These are phyloP conservation scores for Pseudogymnoascus sp. DNA, from an alignment of 2,329 filamentous ascomycete species.

Conservation along the genomic window DNA sequence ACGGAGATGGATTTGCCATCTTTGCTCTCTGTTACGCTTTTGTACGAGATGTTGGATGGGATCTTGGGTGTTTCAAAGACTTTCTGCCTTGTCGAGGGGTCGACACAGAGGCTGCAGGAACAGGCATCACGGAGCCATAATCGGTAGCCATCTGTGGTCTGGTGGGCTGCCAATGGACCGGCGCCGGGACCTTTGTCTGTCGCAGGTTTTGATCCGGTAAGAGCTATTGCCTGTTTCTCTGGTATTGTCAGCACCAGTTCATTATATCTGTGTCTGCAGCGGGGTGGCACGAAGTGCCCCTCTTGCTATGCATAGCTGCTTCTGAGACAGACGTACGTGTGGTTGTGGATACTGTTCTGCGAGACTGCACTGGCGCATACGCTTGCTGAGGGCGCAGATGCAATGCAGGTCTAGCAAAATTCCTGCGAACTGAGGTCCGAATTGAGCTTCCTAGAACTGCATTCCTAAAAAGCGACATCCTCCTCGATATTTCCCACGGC, in stretches of 20 bases:
- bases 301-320: not conserved
- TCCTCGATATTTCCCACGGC: not conserved
- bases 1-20: conserved; percentile 38
- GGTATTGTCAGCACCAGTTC: not conserved
- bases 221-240: not conserved
- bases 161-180: not conserved
- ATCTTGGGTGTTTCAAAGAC: conserved; percentile 59
- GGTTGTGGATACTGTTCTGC: not conserved
- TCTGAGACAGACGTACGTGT: not conserved
- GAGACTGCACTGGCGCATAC: not conserved
- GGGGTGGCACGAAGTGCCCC: not conserved
- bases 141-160: not conserved
- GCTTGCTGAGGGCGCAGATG: not conserved
- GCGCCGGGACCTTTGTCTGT: not conserved
- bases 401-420: not conserved
- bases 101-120: conserved; percentile 46
- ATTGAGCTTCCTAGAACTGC: not conserved
- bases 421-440: not conserved
- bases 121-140: conserved; percentile 49
- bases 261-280: not conserved
- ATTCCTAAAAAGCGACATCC: not conserved
- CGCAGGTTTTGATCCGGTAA: not conserved
- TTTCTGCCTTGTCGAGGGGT: conserved; percentile 53
- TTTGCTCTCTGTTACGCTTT: conserved; percentile 29
- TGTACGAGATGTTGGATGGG: conserved; percentile 37